A percentile compares a stretch with the other conserved stretches of the same genome.
phyloP scores from a whole-genome alignment of 2,329 filamentous ascomycete genomes.

The Aspergillus neotritici region DNA sequence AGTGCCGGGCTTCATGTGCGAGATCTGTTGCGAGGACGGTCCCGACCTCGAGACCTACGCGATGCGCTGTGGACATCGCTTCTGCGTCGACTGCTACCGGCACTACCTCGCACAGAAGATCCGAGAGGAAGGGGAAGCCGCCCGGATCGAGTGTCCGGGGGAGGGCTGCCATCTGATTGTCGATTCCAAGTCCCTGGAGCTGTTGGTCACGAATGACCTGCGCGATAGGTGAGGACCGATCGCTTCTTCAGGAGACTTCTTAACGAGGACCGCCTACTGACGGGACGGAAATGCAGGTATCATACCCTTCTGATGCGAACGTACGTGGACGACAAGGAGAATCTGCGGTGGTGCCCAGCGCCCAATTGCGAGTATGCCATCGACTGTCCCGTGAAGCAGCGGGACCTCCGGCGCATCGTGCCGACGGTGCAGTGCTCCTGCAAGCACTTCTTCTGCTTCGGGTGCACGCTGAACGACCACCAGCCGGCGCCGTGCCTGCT shows the following conservation, averaged over 20 bases:
- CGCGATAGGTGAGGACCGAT: constrained; percentile 46
- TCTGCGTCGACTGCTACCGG: constrained; percentile 85
- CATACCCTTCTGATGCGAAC: constrained; percentile 81
- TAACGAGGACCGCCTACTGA: constrained; percentile 7
- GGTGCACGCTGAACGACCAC: constrained; percentile 82
- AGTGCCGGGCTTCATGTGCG: constrained; percentile 75
- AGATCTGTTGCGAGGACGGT: constrained; percentile 93
- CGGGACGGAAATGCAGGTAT: constrained; percentile 53
- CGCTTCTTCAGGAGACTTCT: constrained; percentile 5
- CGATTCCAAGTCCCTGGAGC: constrained; percentile 77
- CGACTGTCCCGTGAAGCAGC: constrained; percentile 81
- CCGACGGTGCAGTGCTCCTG: constrained; percentile 85
- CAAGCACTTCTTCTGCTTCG: constrained; percentile 88
- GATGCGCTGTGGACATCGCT: constrained; percentile 91
- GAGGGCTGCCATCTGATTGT: constrained; percentile 85
- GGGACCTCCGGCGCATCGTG: constrained; percentile 76
- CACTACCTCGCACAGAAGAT: constrained; percentile 94
- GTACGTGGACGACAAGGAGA: constrained; percentile 95
- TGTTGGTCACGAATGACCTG: constrained; percentile 60
- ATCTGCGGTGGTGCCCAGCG: constrained; percentile 94
- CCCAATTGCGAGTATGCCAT: constrained; percentile 95
- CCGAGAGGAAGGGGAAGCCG: constrained; percentile 88
- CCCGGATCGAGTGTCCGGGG: constrained; percentile 86
- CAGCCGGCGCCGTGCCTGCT: constrained; percentile 87
- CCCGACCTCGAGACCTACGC: constrained; percentile 75